Evolutionary conservation across 108 stramenopile species (phyloP).

Genomic region (Nitzschia inconspicua): DNA sequence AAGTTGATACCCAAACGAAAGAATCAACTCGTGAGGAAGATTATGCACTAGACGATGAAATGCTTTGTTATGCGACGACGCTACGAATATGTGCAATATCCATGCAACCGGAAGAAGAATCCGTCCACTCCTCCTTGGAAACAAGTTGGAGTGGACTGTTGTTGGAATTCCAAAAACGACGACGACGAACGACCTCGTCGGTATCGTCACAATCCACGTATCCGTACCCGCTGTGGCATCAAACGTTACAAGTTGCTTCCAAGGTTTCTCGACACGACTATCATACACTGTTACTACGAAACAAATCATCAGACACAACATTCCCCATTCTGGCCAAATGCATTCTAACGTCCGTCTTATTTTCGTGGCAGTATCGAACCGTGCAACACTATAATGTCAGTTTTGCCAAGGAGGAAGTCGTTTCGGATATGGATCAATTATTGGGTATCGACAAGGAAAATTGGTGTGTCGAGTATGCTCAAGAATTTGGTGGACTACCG

Average conservation of each 20-base stretch:
- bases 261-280: slow-evolving; percentile 22
- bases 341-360: slow-evolving; percentile 20
- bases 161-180: slow-evolving; percentile 14
- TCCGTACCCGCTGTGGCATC: slow-evolving; percentile 9
- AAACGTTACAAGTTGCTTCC: slow-evolving; percentile 4
- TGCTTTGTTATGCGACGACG: slow-evolving; percentile 24
- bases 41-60: slow-evolving; percentile 33
- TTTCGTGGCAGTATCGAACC: slow-evolving; percentile 22
- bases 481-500: slow-evolving; percentile 4
- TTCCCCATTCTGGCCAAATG: slow-evolving; percentile 29
- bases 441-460: neutral
- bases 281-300: neutral
- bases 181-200: neutral
- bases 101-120: neutral
- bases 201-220: too few species aligned
- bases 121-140: neutral
- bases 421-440: slow-evolving; percentile 19
- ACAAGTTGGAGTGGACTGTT: slow-evolving; percentile 11
- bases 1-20: neutral
- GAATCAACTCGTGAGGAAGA: neutral
- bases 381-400: slow-evolving; percentile 39
- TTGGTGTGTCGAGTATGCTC: slow-evolving; percentile 15
- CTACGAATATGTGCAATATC: neutral
- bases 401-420: slow-evolving; percentile 32
- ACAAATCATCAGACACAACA: neutral